These are phyloP conservation scores for Paramyrothecium sp. DNA, from an alignment of 2,329 filamentous ascomycete species.

Conservation along the genomic window DNA sequence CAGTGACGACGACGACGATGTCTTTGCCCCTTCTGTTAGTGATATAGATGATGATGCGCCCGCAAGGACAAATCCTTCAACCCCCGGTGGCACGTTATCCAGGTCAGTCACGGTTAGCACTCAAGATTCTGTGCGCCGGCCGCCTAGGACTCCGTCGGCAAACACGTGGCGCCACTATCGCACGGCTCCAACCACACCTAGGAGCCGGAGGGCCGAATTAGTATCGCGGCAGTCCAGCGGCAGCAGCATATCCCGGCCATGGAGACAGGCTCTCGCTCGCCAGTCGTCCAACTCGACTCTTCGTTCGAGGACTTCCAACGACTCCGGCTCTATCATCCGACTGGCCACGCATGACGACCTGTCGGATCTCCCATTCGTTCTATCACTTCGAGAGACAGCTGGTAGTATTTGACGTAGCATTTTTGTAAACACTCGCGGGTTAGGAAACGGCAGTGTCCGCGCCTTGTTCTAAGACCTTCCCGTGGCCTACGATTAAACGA, in stretches of 20 bases:
- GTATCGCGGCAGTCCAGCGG: slow-evolving; percentile 34
- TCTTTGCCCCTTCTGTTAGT: slow-evolving; percentile 30
- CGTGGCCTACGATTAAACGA: neutral
- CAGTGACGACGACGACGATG: slow-evolving; percentile 18
- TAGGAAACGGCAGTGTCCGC: neutral
- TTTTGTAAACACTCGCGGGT: neutral
- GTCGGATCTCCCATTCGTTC: slow-evolving; percentile 33
- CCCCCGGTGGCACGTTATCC: slow-evolving; percentile 29
- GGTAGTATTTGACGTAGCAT: slow-evolving; percentile 16
- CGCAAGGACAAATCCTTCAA: slow-evolving; percentile 38
- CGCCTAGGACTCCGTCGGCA: slow-evolving; percentile 38
- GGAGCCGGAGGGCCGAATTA: slow-evolving; percentile 36
- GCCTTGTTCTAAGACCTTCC: neutral
- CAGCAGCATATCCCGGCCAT: slow-evolving; percentile 41
- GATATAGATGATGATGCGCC: slow-evolving; percentile 47
- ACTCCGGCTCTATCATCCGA: slow-evolving; percentile 46
- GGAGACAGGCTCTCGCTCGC: slow-evolving; percentile 36
- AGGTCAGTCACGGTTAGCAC: slow-evolving; percentile 27
- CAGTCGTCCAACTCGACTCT: slow-evolving; percentile 38
- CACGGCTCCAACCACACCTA: slow-evolving; percentile 54
- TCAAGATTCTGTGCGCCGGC: slow-evolving; percentile 25
- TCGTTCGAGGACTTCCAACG: slow-evolving; percentile 33
- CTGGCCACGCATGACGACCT: slow-evolving; percentile 37
- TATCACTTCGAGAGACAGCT: slow-evolving; percentile 29
- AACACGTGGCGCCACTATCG: slow-evolving; percentile 44